These are phyloP conservation scores for Septoria linicola DNA, from an alignment of 2,329 filamentous ascomycete species.

Conservation along the genomic window DNA sequence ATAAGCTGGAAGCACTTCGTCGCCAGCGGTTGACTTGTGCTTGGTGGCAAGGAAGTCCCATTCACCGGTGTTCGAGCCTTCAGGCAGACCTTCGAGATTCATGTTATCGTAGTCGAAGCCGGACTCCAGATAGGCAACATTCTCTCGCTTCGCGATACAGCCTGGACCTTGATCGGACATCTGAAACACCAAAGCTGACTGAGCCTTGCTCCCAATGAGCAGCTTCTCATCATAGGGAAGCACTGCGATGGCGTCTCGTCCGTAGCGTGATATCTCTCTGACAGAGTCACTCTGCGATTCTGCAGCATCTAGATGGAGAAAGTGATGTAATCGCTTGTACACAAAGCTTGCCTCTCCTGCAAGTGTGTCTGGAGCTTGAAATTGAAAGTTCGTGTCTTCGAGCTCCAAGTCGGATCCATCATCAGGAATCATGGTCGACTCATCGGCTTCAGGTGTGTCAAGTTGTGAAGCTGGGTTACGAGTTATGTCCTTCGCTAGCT, in stretches of 20 bases:
- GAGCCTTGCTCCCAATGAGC: slow-evolving; percentile 19
- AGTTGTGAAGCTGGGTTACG: slow-evolving; percentile 9
- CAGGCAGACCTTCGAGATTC: slow-evolving; percentile 17
- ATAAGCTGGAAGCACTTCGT: slow-evolving; percentile 29
- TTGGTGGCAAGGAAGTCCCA: slow-evolving; percentile 34
- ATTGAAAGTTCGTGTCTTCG: slow-evolving; percentile 29
- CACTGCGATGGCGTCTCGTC: slow-evolving; percentile 31
- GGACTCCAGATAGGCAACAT: slow-evolving; percentile 26
- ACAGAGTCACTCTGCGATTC: slow-evolving; percentile 7
- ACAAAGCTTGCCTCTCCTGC: slow-evolving; percentile 32
- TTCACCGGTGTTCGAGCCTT: slow-evolving; percentile 19
- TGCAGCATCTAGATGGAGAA: slow-evolving; percentile 24
- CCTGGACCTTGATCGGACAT: slow-evolving; percentile 12
- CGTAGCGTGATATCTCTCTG: slow-evolving; percentile 24
- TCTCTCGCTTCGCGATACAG: slow-evolving; percentile 33
- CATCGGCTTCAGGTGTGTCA: neutral
- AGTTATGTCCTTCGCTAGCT: slow-evolving; percentile 15
- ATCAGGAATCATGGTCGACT: neutral
- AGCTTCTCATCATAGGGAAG: slow-evolving; percentile 35
- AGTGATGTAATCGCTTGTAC: slow-evolving; percentile 31
- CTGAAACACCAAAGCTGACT: slow-evolving; percentile 38
- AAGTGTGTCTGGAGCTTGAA: slow-evolving; percentile 18
- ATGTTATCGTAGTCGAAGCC: slow-evolving; percentile 18
- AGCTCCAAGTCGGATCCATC: slow-evolving; percentile 20
- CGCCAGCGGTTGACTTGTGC: slow-evolving; percentile 38